Conservation (phyloP, 768 basidiomycete genomes). For the Mycena leptocephala region DNA sequence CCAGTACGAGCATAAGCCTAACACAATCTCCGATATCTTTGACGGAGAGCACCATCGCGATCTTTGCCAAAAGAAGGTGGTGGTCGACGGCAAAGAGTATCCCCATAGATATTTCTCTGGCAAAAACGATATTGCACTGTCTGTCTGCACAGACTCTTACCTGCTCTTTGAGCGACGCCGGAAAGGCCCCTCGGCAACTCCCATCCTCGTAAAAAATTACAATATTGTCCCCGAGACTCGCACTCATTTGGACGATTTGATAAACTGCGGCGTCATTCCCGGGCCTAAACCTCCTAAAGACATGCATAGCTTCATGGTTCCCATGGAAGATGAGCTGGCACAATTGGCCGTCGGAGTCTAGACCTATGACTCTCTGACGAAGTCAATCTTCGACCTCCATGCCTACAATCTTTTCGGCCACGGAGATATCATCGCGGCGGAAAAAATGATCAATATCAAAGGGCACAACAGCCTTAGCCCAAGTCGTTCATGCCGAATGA, state of each 20-base stretch:
- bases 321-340: background rate
- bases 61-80: background rate
- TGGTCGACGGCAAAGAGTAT: background rate
- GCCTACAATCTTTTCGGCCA: background rate
- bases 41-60: background rate
- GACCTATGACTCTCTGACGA: no score
- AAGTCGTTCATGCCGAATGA: background rate
- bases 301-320: background rate
- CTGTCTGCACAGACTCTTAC: background rate
- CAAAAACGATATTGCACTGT: background rate
- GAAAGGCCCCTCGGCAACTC: background rate
- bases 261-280: background rate
- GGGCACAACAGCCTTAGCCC: background rate
- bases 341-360: no score
- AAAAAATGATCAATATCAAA: background rate
- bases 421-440: background rate
- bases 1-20: conserved; percentile 20
- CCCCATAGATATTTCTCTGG: background rate
- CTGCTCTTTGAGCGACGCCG: background rate
- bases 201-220: background rate
- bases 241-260: background rate
- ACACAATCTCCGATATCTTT: background rate
- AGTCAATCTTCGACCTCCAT: no score
- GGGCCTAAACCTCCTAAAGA: background rate
- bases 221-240: background rate